These are phyloP conservation scores for Colletotrichum sp. DNA, from an alignment of 2,329 filamentous ascomycete species.

Conservation along the genomic window DNA sequence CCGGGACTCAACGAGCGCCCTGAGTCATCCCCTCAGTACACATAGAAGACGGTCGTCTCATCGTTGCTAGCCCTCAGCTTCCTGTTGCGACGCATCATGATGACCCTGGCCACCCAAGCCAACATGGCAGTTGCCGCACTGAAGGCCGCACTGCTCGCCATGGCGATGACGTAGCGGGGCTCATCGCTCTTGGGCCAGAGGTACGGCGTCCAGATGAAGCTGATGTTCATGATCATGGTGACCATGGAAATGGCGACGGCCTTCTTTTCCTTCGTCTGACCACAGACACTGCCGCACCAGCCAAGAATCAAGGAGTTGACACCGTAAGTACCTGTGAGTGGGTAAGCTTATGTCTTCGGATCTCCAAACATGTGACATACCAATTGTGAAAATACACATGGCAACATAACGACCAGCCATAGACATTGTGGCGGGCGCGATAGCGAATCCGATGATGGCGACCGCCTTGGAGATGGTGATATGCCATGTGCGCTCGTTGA, in stretches of 20 bases:
- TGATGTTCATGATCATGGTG: constrained; percentile 27
- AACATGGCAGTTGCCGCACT: constrained; percentile 37
- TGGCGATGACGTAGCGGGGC: constrained; percentile 43
- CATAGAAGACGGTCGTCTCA: constrained; percentile 28
- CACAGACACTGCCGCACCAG: constrained; percentile 40
- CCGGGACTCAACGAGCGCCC: not conserved
- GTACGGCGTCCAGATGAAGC: constrained; percentile 47
- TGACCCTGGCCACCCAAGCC: constrained; percentile 41
- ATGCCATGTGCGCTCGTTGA: constrained; percentile 49
- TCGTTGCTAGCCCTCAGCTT: constrained; percentile 29
- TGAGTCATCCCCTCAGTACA: constrained; percentile 22
- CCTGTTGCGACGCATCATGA: constrained; percentile 39
- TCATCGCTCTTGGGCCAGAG: constrained; percentile 42
- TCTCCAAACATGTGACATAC: constrained; percentile 25
- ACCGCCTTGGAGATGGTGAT: constrained; percentile 43
- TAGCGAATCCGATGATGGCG: constrained; percentile 43
- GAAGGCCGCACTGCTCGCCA: constrained; percentile 35
- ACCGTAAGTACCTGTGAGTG: constrained; percentile 20
- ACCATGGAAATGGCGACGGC: constrained; percentile 38
- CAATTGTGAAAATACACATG: constrained; percentile 35
- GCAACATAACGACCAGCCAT: constrained; percentile 30
- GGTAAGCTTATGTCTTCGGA: too few species aligned
- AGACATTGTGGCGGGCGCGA: constrained; percentile 27
- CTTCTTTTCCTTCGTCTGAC: constrained; percentile 49
- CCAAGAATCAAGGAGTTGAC: constrained; percentile 44